Percentiles rank a stretch among this genome's conserved stretches.
phyloP scores from a whole-genome alignment of 331 rosid genomes.

The Prunus yedoensis region DNA sequence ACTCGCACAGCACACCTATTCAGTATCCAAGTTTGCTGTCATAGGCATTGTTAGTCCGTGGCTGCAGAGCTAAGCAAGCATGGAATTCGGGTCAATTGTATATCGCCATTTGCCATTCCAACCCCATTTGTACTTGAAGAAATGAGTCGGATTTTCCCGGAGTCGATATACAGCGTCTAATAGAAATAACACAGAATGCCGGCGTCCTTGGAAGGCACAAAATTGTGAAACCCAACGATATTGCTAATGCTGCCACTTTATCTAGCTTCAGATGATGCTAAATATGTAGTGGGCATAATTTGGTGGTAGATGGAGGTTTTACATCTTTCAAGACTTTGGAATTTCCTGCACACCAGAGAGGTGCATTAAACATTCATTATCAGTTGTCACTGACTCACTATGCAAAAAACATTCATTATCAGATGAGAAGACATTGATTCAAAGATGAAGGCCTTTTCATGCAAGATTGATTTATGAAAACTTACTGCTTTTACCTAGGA shows the following conservation, averaged over 20 bases:
- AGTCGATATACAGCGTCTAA: conserved; percentile 32
- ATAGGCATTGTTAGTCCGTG: conserved; percentile 61
- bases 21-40: conserved; percentile 69
- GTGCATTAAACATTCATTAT: conserved; percentile 23
- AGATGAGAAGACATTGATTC: background rate
- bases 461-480: too few relatives aligned
- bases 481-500: background rate
- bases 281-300: conserved; percentile 74
- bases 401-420: background rate
- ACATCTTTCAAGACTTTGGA: conserved; percentile 64
- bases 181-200: conserved; percentile 39
- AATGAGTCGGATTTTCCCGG: conserved; percentile 51
- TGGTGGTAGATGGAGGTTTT: conserved; percentile 89
- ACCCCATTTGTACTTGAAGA: conserved; percentile 55
- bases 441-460: too few relatives aligned
- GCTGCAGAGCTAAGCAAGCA: conserved; percentile 63
- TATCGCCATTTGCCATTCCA: conserved; percentile 77
- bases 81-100: conserved; percentile 71
- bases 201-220: conserved; percentile 59
- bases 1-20: conserved; percentile 64
- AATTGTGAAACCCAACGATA: conserved; percentile 64
- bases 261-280: conserved; percentile 78
- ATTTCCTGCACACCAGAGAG: conserved; percentile 52
- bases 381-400: background rate
- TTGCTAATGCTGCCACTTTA: conserved; percentile 86